Conservation (phyloP, 106 monocot species). For the Triglochin maritima region DNA sequence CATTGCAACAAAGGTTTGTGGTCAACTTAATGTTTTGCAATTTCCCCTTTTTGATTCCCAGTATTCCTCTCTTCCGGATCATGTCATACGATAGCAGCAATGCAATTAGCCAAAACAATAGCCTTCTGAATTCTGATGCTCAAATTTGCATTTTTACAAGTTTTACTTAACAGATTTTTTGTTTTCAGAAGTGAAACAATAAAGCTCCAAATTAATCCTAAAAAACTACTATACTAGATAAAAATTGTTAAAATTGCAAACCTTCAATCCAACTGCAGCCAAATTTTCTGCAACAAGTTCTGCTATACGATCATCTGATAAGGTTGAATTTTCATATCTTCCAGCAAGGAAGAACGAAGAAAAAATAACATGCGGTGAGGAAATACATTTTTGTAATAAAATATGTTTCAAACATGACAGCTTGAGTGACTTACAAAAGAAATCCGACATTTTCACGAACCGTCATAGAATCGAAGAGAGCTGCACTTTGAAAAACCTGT, state of each 20-base stretch:
- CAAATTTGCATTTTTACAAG: too few species aligned
- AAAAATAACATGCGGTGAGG: neutral
- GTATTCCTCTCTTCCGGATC: too few species aligned
- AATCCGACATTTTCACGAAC: slow-evolving; percentile 99
- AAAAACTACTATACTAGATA: neutral
- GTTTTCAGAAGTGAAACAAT: too few species aligned
- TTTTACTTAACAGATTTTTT: too few species aligned
- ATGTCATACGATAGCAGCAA: too few species aligned
- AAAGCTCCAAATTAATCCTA: neutral
- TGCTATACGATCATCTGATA: slow-evolving; percentile 55
- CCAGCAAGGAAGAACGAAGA: slow-evolving; percentile 1
- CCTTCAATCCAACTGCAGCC: slow-evolving; percentile 93
- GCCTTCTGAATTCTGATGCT: too few species aligned
- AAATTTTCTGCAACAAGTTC: slow-evolving; percentile 75
- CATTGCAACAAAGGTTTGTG: too few species aligned
- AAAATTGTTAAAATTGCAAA: slow-evolving; percentile 4
- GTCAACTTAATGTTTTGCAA: too few species aligned
- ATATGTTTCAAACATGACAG: slow-evolving; percentile 2
- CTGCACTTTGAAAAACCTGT: slow-evolving; percentile 99
- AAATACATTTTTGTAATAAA: slow-evolving; percentile 5
- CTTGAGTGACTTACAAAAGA: slow-evolving; percentile 57
- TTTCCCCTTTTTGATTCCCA: too few species aligned
- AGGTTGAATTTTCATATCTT: slow-evolving; percentile 87
- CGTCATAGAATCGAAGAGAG: slow-evolving; percentile 95
- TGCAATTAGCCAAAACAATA: too few species aligned